These are phyloP conservation scores for Niveomyces coronatus DNA, from an alignment of 2,329 filamentous ascomycete genomes.

Conservation along the genomic window DNA sequence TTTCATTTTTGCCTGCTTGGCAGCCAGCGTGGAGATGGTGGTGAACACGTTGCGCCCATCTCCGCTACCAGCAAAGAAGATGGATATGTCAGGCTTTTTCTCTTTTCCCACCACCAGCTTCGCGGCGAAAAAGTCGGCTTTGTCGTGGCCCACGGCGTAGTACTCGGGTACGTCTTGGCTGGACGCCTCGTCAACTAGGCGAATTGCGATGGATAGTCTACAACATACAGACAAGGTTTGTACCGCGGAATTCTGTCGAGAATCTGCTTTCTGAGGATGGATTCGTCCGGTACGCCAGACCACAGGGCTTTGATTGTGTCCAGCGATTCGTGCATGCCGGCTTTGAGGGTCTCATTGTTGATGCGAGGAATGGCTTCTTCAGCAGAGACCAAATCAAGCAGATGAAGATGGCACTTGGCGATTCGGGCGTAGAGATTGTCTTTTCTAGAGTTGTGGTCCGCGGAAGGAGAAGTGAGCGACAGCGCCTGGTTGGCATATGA, in stretches of 20 bases:
- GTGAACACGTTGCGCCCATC: conserved; percentile 15
- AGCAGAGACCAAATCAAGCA: conserved; percentile 9
- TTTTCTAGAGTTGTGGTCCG: conserved; percentile 7
- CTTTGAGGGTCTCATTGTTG: background rate
- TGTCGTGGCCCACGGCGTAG: background rate
- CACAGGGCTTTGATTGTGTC: background rate
- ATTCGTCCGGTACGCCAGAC: background rate
- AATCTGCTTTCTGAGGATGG: background rate
- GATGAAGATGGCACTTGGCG: conserved; percentile 14
- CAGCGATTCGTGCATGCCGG: background rate
- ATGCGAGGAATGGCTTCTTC: conserved; percentile 5
- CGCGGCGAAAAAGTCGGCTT: background rate
- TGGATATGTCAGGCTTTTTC: conserved; percentile 9
- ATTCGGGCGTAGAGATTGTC: conserved; percentile 12
- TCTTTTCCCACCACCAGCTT: background rate
- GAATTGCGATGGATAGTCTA: too few species aligned
- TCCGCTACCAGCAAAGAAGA: conserved; percentile 17
- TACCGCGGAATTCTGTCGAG: background rate
- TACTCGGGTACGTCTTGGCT: background rate
- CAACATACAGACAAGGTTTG: conserved; percentile 2
- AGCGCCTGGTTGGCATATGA: conserved; percentile 13
- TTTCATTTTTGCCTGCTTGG: background rate
- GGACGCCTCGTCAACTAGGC: background rate
- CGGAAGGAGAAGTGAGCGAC: conserved; percentile 1
- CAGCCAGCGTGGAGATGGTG: conserved; percentile 9